Evolutionary conservation across 2,329 filamentous ascomycete species (phyloP).

Genomic region (Aspergillus sp.): DNA sequence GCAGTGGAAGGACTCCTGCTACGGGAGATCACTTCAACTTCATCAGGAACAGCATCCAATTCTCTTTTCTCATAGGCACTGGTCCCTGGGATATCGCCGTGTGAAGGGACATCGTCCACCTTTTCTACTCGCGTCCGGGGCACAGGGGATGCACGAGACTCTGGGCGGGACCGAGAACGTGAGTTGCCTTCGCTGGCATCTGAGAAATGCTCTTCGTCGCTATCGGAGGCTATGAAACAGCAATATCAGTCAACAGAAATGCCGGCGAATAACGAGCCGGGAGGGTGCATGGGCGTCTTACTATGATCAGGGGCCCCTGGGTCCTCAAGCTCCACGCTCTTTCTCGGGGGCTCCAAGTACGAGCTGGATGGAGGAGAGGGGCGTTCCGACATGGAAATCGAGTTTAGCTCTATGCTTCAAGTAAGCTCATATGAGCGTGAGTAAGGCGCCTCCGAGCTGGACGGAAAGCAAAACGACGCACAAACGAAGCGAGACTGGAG

Average conservation of each 20-base stretch:
- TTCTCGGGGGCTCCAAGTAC: slow-evolving; percentile 54
- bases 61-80: slow-evolving; percentile 58
- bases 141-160: slow-evolving; percentile 52
- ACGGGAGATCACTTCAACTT: slow-evolving; percentile 56
- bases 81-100: slow-evolving; percentile 64
- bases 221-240: slow-evolving; percentile 46
- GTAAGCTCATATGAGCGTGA: slow-evolving; percentile 22
- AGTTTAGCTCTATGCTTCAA: slow-evolving; percentile 11
- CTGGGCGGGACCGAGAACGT: slow-evolving; percentile 33
- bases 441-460: slow-evolving; percentile 5
- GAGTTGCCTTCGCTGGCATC: slow-evolving; percentile 61
- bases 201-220: slow-evolving; percentile 63
- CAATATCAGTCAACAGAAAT: slow-evolving; percentile 10
- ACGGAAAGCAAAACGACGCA: slow-evolving; percentile 14
- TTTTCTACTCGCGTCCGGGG: slow-evolving; percentile 64
- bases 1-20: slow-evolving; percentile 42
- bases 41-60: slow-evolving; percentile 63
- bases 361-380: slow-evolving; percentile 38
- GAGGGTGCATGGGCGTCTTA: slow-evolving; percentile 31
- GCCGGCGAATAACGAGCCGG: not conserved
- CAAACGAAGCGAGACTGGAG: not conserved
- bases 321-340: slow-evolving; percentile 57
- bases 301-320: slow-evolving; percentile 57
- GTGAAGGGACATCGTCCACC: slow-evolving; percentile 57
- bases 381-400: slow-evolving; percentile 38